Evolutionary conservation across 495 filamentous ascomycete genomes (phyloP).

Genomic region (Lophium mytilinum): DNA sequence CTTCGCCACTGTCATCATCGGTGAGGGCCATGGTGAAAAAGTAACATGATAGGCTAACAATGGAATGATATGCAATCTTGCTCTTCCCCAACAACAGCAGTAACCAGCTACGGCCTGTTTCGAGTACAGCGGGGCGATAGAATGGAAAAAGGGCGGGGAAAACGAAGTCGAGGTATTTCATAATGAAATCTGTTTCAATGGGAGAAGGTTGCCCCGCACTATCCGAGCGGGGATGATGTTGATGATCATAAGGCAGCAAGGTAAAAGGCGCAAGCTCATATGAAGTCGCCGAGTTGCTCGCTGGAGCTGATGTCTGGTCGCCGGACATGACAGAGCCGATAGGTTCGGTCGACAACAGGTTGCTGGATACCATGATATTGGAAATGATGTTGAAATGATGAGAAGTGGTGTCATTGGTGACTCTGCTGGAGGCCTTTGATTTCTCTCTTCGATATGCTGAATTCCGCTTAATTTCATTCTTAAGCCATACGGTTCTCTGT

Average conservation of each 20-base stretch:
- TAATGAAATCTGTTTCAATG: slow-evolving; percentile 4
- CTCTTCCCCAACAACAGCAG: background rate
- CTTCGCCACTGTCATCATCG: slow-evolving; percentile 1
- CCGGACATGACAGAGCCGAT: background rate
- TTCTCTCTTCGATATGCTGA: slow-evolving; percentile 1
- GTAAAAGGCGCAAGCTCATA: background rate
- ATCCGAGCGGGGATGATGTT: background rate
- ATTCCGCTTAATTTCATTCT: background rate
- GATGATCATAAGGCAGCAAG: background rate
- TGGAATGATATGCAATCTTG: slow-evolving; percentile 3
- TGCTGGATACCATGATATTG: slow-evolving; percentile 3
- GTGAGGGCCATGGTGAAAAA: slow-evolving; percentile 4
- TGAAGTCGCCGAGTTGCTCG: background rate
- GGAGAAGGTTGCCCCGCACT: background rate
- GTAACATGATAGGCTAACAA: slow-evolving; percentile 6
- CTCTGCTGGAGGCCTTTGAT: background rate
- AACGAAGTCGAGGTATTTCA: slow-evolving; percentile 5
- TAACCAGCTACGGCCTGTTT: slow-evolving; percentile 8
- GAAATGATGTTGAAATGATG: slow-evolving; percentile 6
- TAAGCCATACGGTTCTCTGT: slow-evolving; percentile 3
- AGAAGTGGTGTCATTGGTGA: background rate
- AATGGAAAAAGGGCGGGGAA: slow-evolving; percentile 4
- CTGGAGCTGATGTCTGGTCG: background rate
- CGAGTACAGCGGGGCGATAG: background rate
- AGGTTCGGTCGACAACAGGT: background rate